phyloP scores from a whole-genome alignment of 192 early-diverging fungal genomes.

The Backusella sp. region DNA sequence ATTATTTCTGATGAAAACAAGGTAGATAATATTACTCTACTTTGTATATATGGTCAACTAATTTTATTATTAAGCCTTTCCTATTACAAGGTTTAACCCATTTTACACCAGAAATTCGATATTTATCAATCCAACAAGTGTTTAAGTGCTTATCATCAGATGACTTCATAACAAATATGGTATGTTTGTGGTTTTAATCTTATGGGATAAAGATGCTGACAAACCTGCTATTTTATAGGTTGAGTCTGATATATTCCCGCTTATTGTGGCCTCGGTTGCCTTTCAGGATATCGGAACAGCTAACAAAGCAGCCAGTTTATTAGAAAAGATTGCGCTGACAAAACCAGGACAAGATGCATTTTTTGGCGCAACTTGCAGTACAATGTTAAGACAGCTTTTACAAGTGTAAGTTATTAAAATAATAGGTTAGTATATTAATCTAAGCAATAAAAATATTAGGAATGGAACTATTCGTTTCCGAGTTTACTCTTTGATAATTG shows the following conservation, averaged over 20 bases:
- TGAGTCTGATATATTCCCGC: slow-evolving; percentile 30
- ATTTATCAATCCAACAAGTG: slow-evolving; percentile 39
- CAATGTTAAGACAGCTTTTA: slow-evolving; percentile 7
- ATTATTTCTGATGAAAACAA: slow-evolving; percentile 20
- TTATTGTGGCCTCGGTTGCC: slow-evolving; percentile 30
- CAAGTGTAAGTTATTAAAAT: background rate
- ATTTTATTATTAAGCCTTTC: slow-evolving; percentile 19
- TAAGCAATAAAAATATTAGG: slow-evolving; percentile 8
- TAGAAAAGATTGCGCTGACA: slow-evolving; percentile 28
- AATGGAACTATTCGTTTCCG: slow-evolving; percentile 44
- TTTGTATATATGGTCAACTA: background rate
- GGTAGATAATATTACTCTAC: background rate
- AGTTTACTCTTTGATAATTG: slow-evolving; percentile 45
- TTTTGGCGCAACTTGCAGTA: slow-evolving; percentile 2
- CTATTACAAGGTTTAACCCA: slow-evolving; percentile 33
- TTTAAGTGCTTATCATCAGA: slow-evolving; percentile 41
- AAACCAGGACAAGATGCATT: slow-evolving; percentile 10
- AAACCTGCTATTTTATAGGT: slow-evolving; percentile 15
- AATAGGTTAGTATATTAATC: background rate
- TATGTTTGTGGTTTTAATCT: background rate
- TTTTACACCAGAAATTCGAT: slow-evolving; percentile 37
- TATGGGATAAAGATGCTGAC: too few relatives aligned
- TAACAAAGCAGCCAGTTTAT: slow-evolving; percentile 25
- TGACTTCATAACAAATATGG: slow-evolving; percentile 28
- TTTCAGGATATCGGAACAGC: slow-evolving; percentile 35